Evolutionary conservation across 2,329 filamentous ascomycete species (phyloP), one percentile per base, ranked within the genome.

Genomic region (Teratosphaeria destructans): DNA sequence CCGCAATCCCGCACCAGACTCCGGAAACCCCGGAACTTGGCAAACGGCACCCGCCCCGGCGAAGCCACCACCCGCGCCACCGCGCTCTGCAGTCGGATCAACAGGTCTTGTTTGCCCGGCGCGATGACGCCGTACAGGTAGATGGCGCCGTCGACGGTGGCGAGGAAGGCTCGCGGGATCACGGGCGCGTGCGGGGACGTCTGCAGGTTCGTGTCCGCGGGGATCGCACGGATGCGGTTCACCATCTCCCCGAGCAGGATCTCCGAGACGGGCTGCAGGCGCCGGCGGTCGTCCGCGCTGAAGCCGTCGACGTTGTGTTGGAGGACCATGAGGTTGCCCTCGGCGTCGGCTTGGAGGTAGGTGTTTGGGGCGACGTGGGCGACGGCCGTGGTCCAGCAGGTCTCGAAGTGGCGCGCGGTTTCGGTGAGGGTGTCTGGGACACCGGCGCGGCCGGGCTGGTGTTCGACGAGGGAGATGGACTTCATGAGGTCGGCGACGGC

Each of bases 401-500:
- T 86, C 67, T 93, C 85, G 66, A 87, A 90, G 70, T 96, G 90
- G 23, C 92, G 82, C 3, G 88, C 88, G 3, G 88, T 79, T 76
- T 96, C 90, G 0, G 79, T 78, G 7, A 97, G 79, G 57, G 79
- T 82, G 58, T 86, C 82, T 11, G 80, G 75, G n/a, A 82, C 73
- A 23, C 68, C 69, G 16, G 58, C 60, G 0, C 81, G 83, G 2
- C 84, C 81, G 2, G 81, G 80, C 0, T 80, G 77, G 69, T 87
- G 94, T 69, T 94, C 81, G 8, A 96, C 78, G 5, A 97, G 77
- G 1, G 88, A 86, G 27, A 95, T 79, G 1, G 90, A 95, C 75
- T 97, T 96, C 89, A 96, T 96, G 54, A 99, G 77, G 70, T 99
- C 94, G 0, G 87, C 89, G 10, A 97, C 85, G 0, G 89, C 90